Evolutionary conservation across 1,139 yeast species (phyloP).

Genomic region (Geotrichum klebahnii): DNA sequence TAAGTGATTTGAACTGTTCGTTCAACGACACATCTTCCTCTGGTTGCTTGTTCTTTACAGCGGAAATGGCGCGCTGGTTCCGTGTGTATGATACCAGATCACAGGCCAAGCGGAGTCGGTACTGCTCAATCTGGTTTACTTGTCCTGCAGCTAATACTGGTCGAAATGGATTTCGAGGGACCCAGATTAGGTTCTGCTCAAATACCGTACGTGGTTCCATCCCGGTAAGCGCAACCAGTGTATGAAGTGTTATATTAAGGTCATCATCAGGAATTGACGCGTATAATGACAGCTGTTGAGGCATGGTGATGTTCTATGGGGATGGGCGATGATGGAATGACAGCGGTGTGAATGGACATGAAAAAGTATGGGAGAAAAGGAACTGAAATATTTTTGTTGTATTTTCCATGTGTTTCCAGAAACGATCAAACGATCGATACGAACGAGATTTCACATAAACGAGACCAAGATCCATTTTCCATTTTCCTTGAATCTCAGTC

Average conservation of each 20-base stretch:
- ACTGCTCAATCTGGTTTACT: constrained; percentile 39
- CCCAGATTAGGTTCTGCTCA: constrained; percentile 35
- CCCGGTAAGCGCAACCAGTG: constrained; percentile 39
- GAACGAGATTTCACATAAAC: not conserved
- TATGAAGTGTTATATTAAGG: constrained; percentile 35
- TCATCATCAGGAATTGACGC: constrained; percentile 36
- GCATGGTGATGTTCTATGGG: constrained; percentile 28
- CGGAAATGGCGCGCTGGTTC: not conserved
- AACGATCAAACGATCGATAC: constrained; percentile 8
- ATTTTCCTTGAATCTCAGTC: not conserved
- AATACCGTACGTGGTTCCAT: constrained; percentile 34
- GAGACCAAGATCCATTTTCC: not conserved
- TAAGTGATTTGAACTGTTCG: not conserved
- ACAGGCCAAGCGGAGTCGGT: constrained; percentile 32
- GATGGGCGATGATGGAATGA: not conserved
- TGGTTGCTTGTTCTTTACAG: not conserved
- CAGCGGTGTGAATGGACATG: not conserved
- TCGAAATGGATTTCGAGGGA: constrained; percentile 33
- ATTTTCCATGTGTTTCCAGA: constrained; percentile 1
- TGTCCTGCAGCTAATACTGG: constrained; percentile 38
- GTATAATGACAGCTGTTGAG: constrained; percentile 38
- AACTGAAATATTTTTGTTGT: not conserved
- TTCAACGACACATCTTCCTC: not conserved
- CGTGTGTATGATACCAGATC: constrained; percentile 14
- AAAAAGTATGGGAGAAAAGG: not conserved